A percentile compares a stretch with the other conserved stretches of the same genome.
These are phyloP conservation scores for Kuraishia hungarica DNA, from an alignment of 805 yeast genomes.

Conservation along the genomic window DNA sequence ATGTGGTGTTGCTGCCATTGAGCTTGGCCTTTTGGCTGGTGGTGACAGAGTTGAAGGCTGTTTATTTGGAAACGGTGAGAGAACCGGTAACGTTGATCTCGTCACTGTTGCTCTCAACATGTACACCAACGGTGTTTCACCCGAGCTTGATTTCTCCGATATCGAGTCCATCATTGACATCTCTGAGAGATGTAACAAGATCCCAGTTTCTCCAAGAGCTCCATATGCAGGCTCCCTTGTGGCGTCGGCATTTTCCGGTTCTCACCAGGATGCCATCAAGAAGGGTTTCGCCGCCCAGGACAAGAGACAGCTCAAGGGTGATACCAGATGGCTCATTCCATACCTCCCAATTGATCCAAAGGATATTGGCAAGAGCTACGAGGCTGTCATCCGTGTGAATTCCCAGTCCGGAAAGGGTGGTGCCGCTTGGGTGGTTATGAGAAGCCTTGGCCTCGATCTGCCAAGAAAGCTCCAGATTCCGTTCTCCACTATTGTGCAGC, in stretches of 20 bases:
- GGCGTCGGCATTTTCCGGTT: conserved; percentile 82
- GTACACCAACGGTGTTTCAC: conserved; percentile 72
- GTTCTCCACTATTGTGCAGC: conserved; percentile 64
- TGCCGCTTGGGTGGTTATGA: conserved; percentile 78
- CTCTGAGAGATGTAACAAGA: conserved; percentile 73
- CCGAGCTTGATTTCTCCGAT: conserved; percentile 65
- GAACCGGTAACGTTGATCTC: conserved; percentile 81
- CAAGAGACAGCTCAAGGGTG: conserved; percentile 25
- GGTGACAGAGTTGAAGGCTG: conserved; percentile 89
- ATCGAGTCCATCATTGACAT: conserved; percentile 58
- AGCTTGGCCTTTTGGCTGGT: conserved; percentile 73
- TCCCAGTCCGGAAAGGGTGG: conserved; percentile 89
- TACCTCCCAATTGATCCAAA: conserved; percentile 79
- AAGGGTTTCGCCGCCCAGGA: conserved; percentile 58
- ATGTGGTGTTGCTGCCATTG: conserved; percentile 85
- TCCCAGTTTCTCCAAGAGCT: conserved; percentile 70
- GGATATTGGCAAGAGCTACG: conserved; percentile 84
- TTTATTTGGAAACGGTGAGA: conserved; percentile 78
- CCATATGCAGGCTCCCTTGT: conserved; percentile 78
- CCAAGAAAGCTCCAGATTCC: conserved; percentile 77
- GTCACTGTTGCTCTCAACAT: conserved; percentile 71
- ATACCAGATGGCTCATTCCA: conserved; percentile 60
- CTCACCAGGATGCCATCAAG: conserved; percentile 86
- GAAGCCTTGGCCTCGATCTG: conserved; percentile 67
- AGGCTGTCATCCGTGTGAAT: conserved; percentile 84